Evolutionary conservation across 2,329 filamentous ascomycete species (phyloP), one percentile per base, ranked within the genome.

Genomic region (Mycogone perniciosa): DNA sequence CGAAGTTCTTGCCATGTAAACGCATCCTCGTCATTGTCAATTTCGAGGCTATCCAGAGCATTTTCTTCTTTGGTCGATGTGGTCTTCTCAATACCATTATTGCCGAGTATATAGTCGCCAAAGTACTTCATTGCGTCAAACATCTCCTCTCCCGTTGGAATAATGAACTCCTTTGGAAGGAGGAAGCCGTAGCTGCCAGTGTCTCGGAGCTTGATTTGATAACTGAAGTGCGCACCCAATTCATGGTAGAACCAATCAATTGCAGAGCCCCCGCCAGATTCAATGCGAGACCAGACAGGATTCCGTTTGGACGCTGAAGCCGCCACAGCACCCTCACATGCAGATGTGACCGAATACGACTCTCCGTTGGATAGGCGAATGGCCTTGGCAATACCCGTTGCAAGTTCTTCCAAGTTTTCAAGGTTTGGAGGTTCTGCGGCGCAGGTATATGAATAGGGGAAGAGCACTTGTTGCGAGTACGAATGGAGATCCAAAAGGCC

Each of bases 231-330:
- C 13, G 92, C 88, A 43, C 78, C 75, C 54, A 97, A 70, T 61
- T 95, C 86, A 60, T 95, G 88, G 65, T 95, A 96, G 69, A 99
- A 96, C 83, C 88, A 97, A 68, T 97, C 93, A 39, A 97, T 82
- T 1, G 88, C 89, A 44, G 88, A 91, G 3, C 92, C 92, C 37
- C 92, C 91, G 4, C 85, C 82, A 0, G 80, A 80, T 64, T 93
- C 88, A 55, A 91, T 80, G 37, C 82, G 74, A 3, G 64, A 58
- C 59, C 59, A 60, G 29, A 55, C 50, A 26, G 56, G 54, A 6
- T 59, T 51, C 1, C 50, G 55, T 2, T 51, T 52, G 49, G 59
- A 51, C 62, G 62, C 60, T 11, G 57, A 55, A 4, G 56, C 52
- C 6, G 62, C 57, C 1, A 87, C 78, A 13, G 88, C 86, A 11